A percentile compares a stretch with the other conserved stretches of the same genome.
phyloP scores from a whole-genome alignment of 2,329 filamentous ascomycete species.

The Fusarium pseudoanthophilum region DNA sequence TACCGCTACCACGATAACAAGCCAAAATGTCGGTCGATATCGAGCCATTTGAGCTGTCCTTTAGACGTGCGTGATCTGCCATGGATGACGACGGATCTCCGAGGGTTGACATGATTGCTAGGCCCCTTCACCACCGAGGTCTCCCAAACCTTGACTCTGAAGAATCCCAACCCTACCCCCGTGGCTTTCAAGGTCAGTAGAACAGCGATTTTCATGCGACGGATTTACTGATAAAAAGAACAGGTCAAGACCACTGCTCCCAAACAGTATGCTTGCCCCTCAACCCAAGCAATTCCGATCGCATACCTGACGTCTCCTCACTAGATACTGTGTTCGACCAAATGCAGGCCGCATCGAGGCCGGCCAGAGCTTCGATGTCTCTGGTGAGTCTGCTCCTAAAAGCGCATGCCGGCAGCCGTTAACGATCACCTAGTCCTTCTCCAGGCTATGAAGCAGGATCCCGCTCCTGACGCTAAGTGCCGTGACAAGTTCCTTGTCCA shows the following conservation, averaged over 20 bases:
- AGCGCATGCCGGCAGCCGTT: conserved; percentile 7
- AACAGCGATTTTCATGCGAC: neutral
- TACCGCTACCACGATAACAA: conserved; percentile 4
- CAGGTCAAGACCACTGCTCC: conserved; percentile 99
- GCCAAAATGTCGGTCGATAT: conserved; percentile 92
- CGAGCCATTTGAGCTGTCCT: conserved; percentile 89
- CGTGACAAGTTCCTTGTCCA: conserved; percentile 98
- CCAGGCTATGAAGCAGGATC: conserved; percentile 97
- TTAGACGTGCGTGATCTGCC: conserved; percentile 76
- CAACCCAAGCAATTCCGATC: conserved; percentile 9
- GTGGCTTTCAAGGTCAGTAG: conserved; percentile 75
- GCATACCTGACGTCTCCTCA: conserved; percentile 32
- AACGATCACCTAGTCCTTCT: conserved; percentile 75
- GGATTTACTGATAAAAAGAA: conserved; percentile 25
- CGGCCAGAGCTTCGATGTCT: conserved; percentile 89
- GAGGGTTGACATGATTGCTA: conserved; percentile 49
- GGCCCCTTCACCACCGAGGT: conserved; percentile 76
- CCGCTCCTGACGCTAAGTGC: conserved; percentile 85
- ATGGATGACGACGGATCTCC: conserved; percentile 7
- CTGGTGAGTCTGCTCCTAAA: conserved; percentile 68
- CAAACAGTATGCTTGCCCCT: conserved; percentile 78
- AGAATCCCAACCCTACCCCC: conserved; percentile 70
- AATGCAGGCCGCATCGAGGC: conserved; percentile 97
- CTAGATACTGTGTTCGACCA: conserved; percentile 94
- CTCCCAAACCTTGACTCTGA: conserved; percentile 71